Base-by-base conservation (phyloP, 345 rosid genomes). In the Cardamine chenopodiifolia region DNA sequence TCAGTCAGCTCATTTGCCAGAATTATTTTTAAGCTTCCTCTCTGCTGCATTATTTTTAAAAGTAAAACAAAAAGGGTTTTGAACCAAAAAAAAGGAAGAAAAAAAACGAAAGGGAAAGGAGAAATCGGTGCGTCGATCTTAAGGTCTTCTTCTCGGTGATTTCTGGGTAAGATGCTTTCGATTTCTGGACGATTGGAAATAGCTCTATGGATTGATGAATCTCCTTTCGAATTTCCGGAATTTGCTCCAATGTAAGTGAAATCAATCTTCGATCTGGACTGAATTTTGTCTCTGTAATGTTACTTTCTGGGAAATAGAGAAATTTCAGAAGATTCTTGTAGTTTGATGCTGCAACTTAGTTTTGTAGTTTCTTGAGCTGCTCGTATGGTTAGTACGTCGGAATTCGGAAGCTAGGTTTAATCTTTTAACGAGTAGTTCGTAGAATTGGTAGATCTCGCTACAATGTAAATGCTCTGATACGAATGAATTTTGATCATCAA, bases 201-300 rank as follows among this genome's bases (percentile, higher is more conserved):
- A 18, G 8, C 54, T 19, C 2, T 29, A 7, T 42, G 6, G 20
- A 35, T 71, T 3, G 25, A 48, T 72, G 62, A 50, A 50, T 62
- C 69, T 62, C 53, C n/a, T 39, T 19, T 50, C 62, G 2, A 31
- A 62, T 20, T 19, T 53, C 18, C 70, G 11, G 22, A 29, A 19
- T 61, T 50, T 62, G 45, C 62, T 50, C 62, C 62, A 42, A 53
- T 72, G 77, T 73, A 55, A 73, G 65, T 42, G 31, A 26, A 62
- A 7, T 6, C 7, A 0, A 15, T 64, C 71, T 32, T 55, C 26
- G 56, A 15, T 65, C 23, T 65, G 8, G 31, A 26, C 55, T 53
- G 26, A 50, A 62, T 62, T 39, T 9, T 10, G 37, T 34, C 14
- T 18, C 8, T 47, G 19, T 26, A 13, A 6, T 29, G 19, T 62